Base-by-base conservation (phyloP, 495 filamentous ascomycete genomes). In the Tuber brumale region DNA sequence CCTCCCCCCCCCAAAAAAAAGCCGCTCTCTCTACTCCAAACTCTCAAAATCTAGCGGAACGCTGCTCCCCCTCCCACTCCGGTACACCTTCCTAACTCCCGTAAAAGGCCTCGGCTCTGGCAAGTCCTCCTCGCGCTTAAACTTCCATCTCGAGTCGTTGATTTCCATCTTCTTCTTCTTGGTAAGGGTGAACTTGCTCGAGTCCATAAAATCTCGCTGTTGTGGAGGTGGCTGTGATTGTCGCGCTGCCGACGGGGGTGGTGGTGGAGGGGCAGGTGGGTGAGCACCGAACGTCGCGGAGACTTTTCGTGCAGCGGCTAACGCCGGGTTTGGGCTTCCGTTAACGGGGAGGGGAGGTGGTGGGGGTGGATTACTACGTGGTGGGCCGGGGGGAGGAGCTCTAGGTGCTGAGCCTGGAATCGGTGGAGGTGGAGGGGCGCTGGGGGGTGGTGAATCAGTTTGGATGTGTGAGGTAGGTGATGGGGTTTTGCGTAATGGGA, bases 21-120 rank as follows among this genome's bases (percentile, higher is more conserved):
- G 1, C 16, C 7, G 6, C 9, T 3, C 23, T 2, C 74, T 57
- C 51, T 75, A 83, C 42, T 82, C 81, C 57, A 82, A 74, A 9
- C 72, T 27, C 46, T 61, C 71, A 82, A 99, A 85, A 86, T 99
- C 93, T 81, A 98, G 87, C 61, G 95, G 95, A 61, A 99, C 94
- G 86, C 92, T 97, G 85, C 93, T 97, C 37, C 93, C 95, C 82
- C 94, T 88, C 14, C 95, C 95, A 41, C 95, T 95, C 61, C 94
- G 87, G 85, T 99, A 99, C 80, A 89, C 88, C 82, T 92, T 93
- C 46, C 86, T 84, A 43, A 87, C 89, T 4, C 92, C 92, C 12
- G 86, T 83, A 82, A 95, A 97, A 3, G 90, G 89, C 75, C 94
- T 87, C 69, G 95, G 95, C 81, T 92, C 94, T 2, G 95, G 94